These are phyloP conservation scores for Spathaspora passalidarum DNA, from an alignment of 805 yeast species.

Conservation along the genomic window DNA sequence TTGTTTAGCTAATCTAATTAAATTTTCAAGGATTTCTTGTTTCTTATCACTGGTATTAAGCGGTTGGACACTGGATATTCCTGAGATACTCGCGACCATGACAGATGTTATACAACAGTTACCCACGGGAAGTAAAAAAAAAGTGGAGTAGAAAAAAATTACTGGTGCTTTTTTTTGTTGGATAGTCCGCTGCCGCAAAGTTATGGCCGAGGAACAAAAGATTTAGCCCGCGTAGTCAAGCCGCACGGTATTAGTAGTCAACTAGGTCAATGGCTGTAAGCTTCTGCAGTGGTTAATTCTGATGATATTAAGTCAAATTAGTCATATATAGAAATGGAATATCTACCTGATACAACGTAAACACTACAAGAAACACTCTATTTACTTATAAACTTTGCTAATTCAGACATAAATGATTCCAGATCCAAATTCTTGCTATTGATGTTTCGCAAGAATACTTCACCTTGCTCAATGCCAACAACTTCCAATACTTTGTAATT, in stretches of 20 bases:
- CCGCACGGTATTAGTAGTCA: too few species aligned
- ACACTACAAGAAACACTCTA: too few species aligned
- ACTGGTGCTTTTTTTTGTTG: neutral
- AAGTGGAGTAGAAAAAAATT: neutral
- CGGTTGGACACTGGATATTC: neutral
- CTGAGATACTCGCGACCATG: neutral
- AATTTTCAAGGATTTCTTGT: conserved; percentile 25
- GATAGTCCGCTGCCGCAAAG: too few species aligned
- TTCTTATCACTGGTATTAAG: conserved; percentile 2
- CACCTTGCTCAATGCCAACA: neutral
- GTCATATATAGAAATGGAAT: too few species aligned
- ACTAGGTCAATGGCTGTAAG: too few species aligned
- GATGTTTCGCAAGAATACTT: neutral
- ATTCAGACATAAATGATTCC: neutral
- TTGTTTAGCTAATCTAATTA: conserved; percentile 30
- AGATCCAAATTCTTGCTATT: neutral
- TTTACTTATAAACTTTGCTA: neutral
- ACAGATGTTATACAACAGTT: neutral
- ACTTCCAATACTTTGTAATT: neutral
- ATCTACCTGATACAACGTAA: too few species aligned
- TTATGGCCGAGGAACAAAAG: neutral
- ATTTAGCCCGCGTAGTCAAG: too few species aligned
- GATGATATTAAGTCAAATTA: too few species aligned
- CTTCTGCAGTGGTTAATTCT: too few species aligned
- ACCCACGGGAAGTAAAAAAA: neutral